Conservation (phyloP, 2,329 filamentous ascomycete genomes). For the Cladosporium colombiae region DNA sequence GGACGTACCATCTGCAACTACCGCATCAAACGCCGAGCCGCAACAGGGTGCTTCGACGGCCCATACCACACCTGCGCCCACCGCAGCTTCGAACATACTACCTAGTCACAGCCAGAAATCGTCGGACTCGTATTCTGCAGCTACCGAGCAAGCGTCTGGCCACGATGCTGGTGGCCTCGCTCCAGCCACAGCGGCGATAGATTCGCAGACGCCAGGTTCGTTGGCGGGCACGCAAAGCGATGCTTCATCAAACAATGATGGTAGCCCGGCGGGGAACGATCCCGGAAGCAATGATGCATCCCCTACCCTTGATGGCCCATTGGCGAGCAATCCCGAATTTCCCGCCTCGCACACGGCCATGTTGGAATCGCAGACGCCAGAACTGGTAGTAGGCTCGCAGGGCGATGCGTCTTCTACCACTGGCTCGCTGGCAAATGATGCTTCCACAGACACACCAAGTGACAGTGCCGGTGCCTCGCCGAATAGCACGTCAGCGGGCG, state of each 20-base stretch:
- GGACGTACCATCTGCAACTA: background rate
- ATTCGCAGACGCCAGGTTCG: background rate
- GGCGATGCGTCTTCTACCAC: background rate
- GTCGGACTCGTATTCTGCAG: background rate
- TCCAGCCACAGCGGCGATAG: background rate
- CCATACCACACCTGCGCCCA: slow-evolving; percentile 1
- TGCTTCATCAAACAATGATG: background rate
- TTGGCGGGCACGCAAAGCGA: background rate
- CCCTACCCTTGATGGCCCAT: no score
- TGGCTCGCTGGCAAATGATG: background rate
- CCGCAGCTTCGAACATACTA: background rate
- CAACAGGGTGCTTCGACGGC: slow-evolving; percentile 1
- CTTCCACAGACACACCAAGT: background rate
- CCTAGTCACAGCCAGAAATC: background rate
- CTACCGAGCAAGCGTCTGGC: background rate
- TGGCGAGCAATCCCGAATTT: background rate
- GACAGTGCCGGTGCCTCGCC: background rate
- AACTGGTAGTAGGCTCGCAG: background rate
- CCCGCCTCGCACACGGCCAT: background rate
- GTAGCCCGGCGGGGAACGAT: background rate
- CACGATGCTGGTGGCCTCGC: background rate
- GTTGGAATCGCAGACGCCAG: background rate
- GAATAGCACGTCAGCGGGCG: background rate
- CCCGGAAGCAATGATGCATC: background rate
- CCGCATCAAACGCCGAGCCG: background rate